Evolutionary conservation across 371 early-diverging fungal genomes (phyloP), one percentile per base, ranked within the genome.

Genomic region (Phascolomyces articulosus): DNA sequence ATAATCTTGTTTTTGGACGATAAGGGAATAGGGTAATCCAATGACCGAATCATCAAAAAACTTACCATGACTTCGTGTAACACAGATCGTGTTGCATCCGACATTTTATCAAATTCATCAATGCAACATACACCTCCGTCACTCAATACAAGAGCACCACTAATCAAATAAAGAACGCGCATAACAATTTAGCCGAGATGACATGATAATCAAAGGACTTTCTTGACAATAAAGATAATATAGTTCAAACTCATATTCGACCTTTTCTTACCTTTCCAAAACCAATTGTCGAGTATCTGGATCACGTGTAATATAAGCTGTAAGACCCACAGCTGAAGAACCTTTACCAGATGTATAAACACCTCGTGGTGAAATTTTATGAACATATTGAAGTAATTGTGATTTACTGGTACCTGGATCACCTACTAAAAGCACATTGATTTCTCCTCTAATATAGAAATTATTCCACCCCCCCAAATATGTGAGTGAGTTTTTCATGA

Each of bases 51-150:
- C 18, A 18, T 7, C 16, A 20, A 51, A 34, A 34, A 34, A 6
- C 75, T 53, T 70, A 88, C 93, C 99, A 99, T 99, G 40, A 97
- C 99, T 90, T 99, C 99, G 81, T 99, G 99, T 62, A 99, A 86
- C 13, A 98, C 93, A 8, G 98, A 91, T 16, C 99, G 90, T 40
- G 99, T 99, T 11, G 92, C 70, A 62, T 99, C 99, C 20, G 94
- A 91, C 98, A 99, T 98, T 77, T 97, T 98, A 79, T 98, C 98
- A 84, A 99, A 99, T 80, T 99, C 99, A 83, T 99, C 99, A 72
- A 99, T 99, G 80, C 99, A 99, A 78, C 99, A 99, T 3, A 99
- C 81, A 65, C 99, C 99, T 62, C 95, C 96, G 76, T 99, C 99
- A 75, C 95, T 92, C 64, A 99, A 86, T 1, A 99, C 99, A 49